These are phyloP conservation scores for Endocalyx cinctus DNA, from an alignment of 2,329 filamentous ascomycete species.

Conservation along the genomic window DNA sequence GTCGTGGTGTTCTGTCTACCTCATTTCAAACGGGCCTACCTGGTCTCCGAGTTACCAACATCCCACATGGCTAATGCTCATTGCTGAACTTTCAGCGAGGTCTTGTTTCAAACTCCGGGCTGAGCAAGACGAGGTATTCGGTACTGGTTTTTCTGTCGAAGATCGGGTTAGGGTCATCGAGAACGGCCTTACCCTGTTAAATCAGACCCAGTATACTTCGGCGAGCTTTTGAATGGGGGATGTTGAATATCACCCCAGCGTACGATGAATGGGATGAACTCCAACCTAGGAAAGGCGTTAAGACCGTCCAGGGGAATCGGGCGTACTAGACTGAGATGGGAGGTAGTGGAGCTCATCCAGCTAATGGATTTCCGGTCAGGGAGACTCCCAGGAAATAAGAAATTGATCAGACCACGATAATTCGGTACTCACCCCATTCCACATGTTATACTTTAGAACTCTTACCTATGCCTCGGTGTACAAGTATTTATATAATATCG, in stretches of 20 bases:
- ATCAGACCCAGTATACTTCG: constrained; percentile 29
- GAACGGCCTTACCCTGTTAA: constrained; percentile 18
- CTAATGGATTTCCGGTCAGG: constrained; percentile 9
- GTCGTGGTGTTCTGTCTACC: background rate
- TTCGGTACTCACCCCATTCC: no score
- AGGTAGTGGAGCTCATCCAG: constrained; percentile 12
- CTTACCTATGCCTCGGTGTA: no score
- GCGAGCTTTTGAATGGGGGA: constrained; percentile 23
- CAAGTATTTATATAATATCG: no score
- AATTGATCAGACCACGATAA: no score
- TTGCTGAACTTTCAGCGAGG: constrained; percentile 22
- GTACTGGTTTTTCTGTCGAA: constrained; percentile 2
- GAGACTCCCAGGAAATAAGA: no score
- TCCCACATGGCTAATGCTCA: constrained; percentile 46
- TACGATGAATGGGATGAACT: constrained; percentile 24
- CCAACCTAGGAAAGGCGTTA: constrained; percentile 8
- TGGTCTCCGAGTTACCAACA: constrained; percentile 60
- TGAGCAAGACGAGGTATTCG: constrained; percentile 21
- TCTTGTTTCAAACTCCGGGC: constrained; percentile 16
- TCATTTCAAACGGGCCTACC: constrained; percentile 33
- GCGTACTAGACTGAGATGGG: constrained; percentile 19
- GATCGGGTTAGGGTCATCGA: constrained; percentile 24
- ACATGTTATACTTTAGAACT: no score
- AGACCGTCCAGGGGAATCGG: constrained; percentile 15
- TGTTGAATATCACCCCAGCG: constrained; percentile 21